These are phyloP conservation scores for Blechomonas ayalai DNA, from an alignment of 208 protist genomes.

Conservation along the genomic window DNA sequence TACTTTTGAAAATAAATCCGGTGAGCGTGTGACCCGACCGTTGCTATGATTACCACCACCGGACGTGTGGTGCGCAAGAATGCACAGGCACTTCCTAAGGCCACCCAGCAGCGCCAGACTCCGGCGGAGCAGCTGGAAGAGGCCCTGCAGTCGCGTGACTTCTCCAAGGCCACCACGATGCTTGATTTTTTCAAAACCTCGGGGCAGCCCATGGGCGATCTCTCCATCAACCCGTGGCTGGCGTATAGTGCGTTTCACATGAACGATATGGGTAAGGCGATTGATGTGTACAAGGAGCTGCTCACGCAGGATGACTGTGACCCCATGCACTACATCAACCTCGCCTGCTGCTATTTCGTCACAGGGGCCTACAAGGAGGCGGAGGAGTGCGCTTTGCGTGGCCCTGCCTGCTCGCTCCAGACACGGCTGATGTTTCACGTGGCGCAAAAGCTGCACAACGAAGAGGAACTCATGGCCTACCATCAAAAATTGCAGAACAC, in stretches of 20 bases:
- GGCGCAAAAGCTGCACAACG: slow-evolving; percentile 90
- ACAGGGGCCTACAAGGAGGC: slow-evolving; percentile 87
- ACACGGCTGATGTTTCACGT: slow-evolving; percentile 94
- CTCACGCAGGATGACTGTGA: slow-evolving; percentile 49
- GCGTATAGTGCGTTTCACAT: slow-evolving; percentile 93
- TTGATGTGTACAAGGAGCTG: slow-evolving; percentile 87
- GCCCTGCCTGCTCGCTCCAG: slow-evolving; percentile 76
- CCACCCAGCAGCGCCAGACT: slow-evolving; percentile 24
- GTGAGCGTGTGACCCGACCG: too few relatives aligned
- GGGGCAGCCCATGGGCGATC: slow-evolving; percentile 60
- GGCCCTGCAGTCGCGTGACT: slow-evolving; percentile 79
- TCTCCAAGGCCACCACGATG: slow-evolving; percentile 84
- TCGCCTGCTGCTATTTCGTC: slow-evolving; percentile 81
- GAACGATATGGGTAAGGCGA: slow-evolving; percentile 89
- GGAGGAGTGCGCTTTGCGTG: slow-evolving; percentile 79
- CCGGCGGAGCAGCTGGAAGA: slow-evolving; percentile 82
- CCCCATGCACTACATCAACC: slow-evolving; percentile 68
- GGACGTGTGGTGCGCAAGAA: slow-evolving; percentile 68
- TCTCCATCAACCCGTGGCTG: slow-evolving; percentile 88
- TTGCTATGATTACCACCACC: slow-evolving; percentile 54
- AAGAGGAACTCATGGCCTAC: slow-evolving; percentile 91
- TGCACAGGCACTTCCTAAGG: slow-evolving; percentile 18
- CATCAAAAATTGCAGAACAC: slow-evolving; percentile 87
- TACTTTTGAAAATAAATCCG: too few relatives aligned
- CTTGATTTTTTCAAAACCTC: slow-evolving; percentile 86